phyloP scores from a whole-genome alignment of 2,329 filamentous ascomycete species.

The Calonectria crousiana region DNA sequence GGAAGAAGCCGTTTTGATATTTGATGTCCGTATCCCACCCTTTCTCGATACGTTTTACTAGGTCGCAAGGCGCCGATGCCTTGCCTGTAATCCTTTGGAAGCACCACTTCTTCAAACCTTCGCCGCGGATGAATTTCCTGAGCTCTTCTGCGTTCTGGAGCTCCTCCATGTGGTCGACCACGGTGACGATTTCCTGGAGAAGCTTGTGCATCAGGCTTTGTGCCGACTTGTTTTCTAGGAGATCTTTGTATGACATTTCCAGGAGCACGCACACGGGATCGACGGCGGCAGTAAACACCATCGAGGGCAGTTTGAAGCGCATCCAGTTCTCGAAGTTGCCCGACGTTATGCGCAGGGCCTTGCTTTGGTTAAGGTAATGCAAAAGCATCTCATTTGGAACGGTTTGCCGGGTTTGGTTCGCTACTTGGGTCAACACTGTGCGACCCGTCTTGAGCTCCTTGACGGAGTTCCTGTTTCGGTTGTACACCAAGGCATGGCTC shows the following conservation, averaged over 20 bases:
- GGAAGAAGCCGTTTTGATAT: conserved; percentile 90
- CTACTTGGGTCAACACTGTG: conserved; percentile 45
- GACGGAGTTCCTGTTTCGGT: conserved; percentile 54
- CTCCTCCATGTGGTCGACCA: conserved; percentile 83
- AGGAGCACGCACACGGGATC: conserved; percentile 86
- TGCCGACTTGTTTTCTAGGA: conserved; percentile 76
- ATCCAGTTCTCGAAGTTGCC: conserved; percentile 63
- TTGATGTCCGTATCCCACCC: conserved; percentile 81
- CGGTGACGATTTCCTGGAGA: conserved; percentile 78
- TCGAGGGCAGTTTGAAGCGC: conserved; percentile 80
- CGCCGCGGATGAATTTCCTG: conserved; percentile 66
- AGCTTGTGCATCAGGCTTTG: conserved; percentile 77
- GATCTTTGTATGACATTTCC: conserved; percentile 78
- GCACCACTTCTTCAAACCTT: conserved; percentile 71
- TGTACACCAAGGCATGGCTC: conserved; percentile 59
- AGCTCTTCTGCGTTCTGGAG: conserved; percentile 71
- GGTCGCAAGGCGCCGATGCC: conserved; percentile 68
- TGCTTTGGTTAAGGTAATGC: not conserved
- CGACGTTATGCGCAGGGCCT: conserved; percentile 38
- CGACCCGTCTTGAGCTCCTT: conserved; percentile 51
- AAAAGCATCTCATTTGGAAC: conserved; percentile 22
- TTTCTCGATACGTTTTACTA: conserved; percentile 74
- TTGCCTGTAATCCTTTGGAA: conserved; percentile 53
- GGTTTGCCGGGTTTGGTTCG: not conserved
- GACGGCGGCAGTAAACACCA: conserved; percentile 81